Evolutionary conservation across 1,284 basidiomycete species (phyloP), one percentile per base, ranked within the genome.

Genomic region (Leccinum pallidistipes): DNA sequence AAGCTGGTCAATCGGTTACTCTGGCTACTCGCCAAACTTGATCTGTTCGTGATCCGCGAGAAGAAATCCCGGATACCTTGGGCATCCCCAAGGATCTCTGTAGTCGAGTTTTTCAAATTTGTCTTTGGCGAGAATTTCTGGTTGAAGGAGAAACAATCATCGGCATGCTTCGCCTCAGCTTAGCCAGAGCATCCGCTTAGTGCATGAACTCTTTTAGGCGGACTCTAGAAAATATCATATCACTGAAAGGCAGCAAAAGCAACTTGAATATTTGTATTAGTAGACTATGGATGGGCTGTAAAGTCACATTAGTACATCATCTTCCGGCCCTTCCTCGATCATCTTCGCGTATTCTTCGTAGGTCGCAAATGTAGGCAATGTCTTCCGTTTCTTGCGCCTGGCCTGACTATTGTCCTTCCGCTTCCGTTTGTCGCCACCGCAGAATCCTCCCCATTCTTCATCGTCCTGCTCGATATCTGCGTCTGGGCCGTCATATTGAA

Each of bases 301-400:
- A 5, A 18, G 43, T 55, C 53, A 69, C 11, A 11, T 34, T 34
- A 34, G 34, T 59, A 69, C 60, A 5, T 68, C 63, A 10, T 75
- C 65, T 55, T 74, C 73, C 9, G 70, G 71, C 4, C 62, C 70
- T 7, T 90, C 90, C 71, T 97, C 95, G 65, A 98, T 95, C 81
- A 98, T 83, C 76, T 86, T 91, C 55, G 92, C 92, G 71, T 97
- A 99, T 68, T 98, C 97, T 65, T 98, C 97, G 66, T 97, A 97
- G 72, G 88, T 92, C 2, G 94, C 97, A 71, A 99, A 98, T 32
- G 89, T 91, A 2, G 95, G 95, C 68, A 95, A 71, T 47, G 85
- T 81, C 66, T 82, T 82, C 74, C 88, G 76, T 77, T 90, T 92
- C 80, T 91, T 92, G 72, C 86, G 85, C 78, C 84, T 87, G 60